Evolutionary conservation across 768 basidiomycete genomes (phyloP), one percentile per base, ranked within the genome.

Genomic region (Plicaturopsis crispa): DNA sequence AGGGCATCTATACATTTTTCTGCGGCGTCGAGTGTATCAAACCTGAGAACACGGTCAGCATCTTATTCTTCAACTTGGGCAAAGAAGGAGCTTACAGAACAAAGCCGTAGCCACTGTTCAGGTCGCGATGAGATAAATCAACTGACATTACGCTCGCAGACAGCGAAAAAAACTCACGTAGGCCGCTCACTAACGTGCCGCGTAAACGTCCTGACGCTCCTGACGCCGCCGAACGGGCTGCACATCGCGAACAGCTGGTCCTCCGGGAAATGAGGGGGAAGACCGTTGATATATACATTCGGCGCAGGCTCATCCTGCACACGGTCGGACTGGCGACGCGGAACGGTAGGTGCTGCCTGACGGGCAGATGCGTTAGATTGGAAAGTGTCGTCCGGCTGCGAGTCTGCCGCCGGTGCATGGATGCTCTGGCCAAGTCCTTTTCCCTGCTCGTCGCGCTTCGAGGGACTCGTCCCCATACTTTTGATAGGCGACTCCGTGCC

Each of bases 211-310:
- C 86, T 62, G 12, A 89, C 88, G 43, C 86, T 89, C 49, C 78
- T 60, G 8, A 91, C 75, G 17, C 63, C 66, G 3, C 87, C 87
- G 47, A 77, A 91, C n/a, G 75, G 80, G 17, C 68, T 60, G 23
- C 82, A 71, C 38, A 91, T 75, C 20, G 74, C 74, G 48, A 78
- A 79, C 30, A 91, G 66, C 44, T 86, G 73, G 43, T 86, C 85
- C 50, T 89, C 87, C 0, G 84, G 78, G 50, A 75, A 89, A 59
- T 87, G 78, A 4, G 86, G 82, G 2, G 85, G 86, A 12, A 91
- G 71, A 10, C 87, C 87, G 50, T 90, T 90, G 62, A 90, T 88
- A 54, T 90, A 90, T 0, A 90, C 82, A 48, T 90, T 90, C 1
- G 87, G 84, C 26, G 26, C 14, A 14, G 26, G 26, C 14, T 28